These are phyloP conservation scores for Fraxinus albicans DNA, from an alignment of 305 asterid species.

Conservation along the genomic window DNA sequence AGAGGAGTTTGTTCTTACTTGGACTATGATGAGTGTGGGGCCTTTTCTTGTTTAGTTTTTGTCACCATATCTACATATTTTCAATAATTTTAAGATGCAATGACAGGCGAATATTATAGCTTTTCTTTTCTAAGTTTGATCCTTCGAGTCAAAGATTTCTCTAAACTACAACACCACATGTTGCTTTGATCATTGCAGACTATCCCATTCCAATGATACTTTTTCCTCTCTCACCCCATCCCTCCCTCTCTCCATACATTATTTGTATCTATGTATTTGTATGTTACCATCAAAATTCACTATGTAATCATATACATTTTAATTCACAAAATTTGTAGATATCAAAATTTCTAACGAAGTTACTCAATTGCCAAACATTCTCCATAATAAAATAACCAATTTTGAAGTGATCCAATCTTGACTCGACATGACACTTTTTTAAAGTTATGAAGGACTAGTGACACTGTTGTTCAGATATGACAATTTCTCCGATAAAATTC, in stretches of 20 bases:
- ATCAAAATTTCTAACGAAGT: too few relatives aligned
- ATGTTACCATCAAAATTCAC: too few relatives aligned
- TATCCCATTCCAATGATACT: constrained; percentile 42
- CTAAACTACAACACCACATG: constrained; percentile 42
- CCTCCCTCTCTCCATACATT: not conserved
- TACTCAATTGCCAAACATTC: too few relatives aligned
- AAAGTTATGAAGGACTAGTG: not conserved
- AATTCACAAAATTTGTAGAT: too few relatives aligned
- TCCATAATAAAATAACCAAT: too few relatives aligned
- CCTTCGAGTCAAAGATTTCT: constrained; percentile 51
- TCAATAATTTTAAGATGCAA: constrained; percentile 7
- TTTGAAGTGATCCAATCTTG: not conserved
- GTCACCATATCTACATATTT: constrained; percentile 2
- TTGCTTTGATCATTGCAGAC: constrained; percentile 77
- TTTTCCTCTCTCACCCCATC: constrained; percentile 27
- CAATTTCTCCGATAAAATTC: too few relatives aligned
- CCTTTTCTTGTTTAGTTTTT: constrained; percentile 21
- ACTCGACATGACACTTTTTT: not conserved
- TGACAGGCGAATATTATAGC: constrained; percentile 27
- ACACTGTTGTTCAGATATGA: too few relatives aligned
- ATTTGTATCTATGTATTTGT: not conserved
- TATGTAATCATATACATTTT: too few relatives aligned
- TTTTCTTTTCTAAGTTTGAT: constrained; percentile 42
- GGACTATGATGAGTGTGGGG: constrained; percentile 34
- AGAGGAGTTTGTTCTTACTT: constrained; percentile 38